Base-by-base conservation (phyloP, 768 basidiomycete species). In the Leucocoprinus leucothites region DNA sequence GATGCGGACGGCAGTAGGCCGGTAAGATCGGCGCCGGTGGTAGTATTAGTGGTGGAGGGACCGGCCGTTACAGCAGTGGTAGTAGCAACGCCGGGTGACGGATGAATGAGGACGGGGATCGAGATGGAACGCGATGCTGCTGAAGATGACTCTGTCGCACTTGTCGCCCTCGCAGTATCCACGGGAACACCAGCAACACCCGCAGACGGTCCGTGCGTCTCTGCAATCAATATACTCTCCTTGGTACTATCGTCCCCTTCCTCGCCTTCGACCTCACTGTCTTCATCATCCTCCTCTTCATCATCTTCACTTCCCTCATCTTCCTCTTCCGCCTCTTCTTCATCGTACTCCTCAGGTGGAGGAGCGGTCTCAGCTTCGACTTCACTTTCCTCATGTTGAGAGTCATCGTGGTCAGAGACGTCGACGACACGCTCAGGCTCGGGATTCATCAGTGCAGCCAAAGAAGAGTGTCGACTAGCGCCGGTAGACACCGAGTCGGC, bases 51-150 rank as follows among this genome's bases (percentile, higher is more conserved):
- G 40, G 61, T 42, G 18, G 60, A 55, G 9, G 66, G 42, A 0
- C 64, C 61, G 67, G 45, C n/a, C n/a, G n/a, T n/a, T n/a, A n/a
- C n/a, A n/a, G n/a, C n/a, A n/a, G n/a, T n/a, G n/a, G n/a, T n/a
- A n/a, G n/a, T n/a, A n/a, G n/a, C n/a, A n/a, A n/a, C n/a, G n/a
- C n/a, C n/a, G n/a, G n/a, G n/a, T n/a, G n/a, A 42, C 25, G 65
- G 68, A 62, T 66, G 67, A 55, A 66, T 66, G 63, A 67, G 65
- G 52, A 70, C 67, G 8, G 66, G 71, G 36, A 69, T 68, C 44
- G 67, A 59, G 48, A 68, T 64, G 46, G 57, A 63, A 48, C 45
- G 61, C 46, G 46, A 61, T 55, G 48, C 58, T 47, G 44, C 66
- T 57, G 54, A 34, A 16, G 47, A 44, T n/a, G n/a, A n/a, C 36